A percentile compares a stretch with the other conserved stretches of the same genome.
Conservation (phyloP, 2,329 filamentous ascomycete genomes). For the Pyricularia pennisetigena region DNA sequence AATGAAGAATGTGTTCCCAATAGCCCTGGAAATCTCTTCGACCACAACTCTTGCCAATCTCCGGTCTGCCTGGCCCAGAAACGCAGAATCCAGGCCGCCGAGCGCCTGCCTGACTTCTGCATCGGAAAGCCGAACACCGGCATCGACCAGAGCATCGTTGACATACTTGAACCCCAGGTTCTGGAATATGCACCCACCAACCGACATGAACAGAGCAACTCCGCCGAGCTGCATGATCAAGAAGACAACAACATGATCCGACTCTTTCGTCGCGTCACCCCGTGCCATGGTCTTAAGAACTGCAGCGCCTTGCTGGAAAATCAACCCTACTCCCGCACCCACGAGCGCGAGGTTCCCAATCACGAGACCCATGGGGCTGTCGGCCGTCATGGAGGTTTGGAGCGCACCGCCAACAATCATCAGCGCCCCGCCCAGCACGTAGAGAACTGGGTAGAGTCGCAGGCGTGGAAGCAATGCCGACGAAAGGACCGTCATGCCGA, state of each 20-base stretch:
- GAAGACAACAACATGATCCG: conserved; percentile 20
- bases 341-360: too few relatives aligned
- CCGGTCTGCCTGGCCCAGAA: neutral
- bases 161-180: conserved; percentile 17
- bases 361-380: too few relatives aligned
- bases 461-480: too few relatives aligned
- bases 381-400: too few relatives aligned
- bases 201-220: conserved; percentile 15
- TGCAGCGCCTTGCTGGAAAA: too few relatives aligned
- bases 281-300: conserved; percentile 14
- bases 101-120: neutral
- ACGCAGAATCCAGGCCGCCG: neutral
- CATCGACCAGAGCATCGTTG: conserved; percentile 9
- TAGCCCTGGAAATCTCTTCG: conserved; percentile 15
- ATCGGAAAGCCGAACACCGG: conserved; percentile 2
- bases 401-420: too few relatives aligned
- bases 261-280: conserved; percentile 4
- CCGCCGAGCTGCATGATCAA: conserved; percentile 22
- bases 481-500: too few relatives aligned
- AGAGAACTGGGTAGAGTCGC: too few relatives aligned
- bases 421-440: too few relatives aligned
- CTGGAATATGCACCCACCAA: conserved; percentile 20
- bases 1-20: conserved; percentile 17
- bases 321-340: too few relatives aligned
- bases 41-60: conserved; percentile 6